Conservation (phyloP, 495 filamentous ascomycete species). For the Terfezia claveryi region DNA sequence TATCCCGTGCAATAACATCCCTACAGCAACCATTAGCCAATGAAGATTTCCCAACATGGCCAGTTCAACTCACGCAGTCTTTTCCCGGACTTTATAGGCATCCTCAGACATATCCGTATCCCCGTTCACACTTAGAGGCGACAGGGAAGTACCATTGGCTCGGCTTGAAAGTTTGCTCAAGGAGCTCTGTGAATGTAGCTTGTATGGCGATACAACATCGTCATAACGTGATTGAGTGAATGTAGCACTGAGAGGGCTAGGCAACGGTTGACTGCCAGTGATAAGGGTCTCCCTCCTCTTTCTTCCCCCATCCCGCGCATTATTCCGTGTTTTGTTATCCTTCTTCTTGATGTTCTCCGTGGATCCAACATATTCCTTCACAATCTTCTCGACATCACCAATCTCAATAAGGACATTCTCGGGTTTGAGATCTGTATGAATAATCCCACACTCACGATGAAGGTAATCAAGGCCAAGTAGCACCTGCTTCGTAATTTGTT, state of each 20-base stretch:
- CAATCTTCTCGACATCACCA: conserved; percentile 89
- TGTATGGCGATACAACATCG: conserved; percentile 24
- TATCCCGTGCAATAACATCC: conserved; percentile 72
- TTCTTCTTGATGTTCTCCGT: conserved; percentile 53
- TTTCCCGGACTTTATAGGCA: conserved; percentile 69
- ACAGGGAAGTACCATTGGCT: conserved; percentile 13
- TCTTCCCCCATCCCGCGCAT: conserved; percentile 59
- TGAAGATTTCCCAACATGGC: background rate
- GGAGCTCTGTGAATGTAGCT: conserved; percentile 46
- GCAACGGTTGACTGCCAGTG: conserved; percentile 88
- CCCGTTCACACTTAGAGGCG: conserved; percentile 17
- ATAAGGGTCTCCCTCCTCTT: conserved; percentile 74
- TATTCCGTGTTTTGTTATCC: conserved; percentile 36
- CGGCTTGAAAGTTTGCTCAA: conserved; percentile 41
- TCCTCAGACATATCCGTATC: conserved; percentile 31
- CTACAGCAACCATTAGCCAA: conserved; percentile 25
- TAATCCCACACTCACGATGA: conserved; percentile 94
- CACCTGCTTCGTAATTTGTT: conserved; percentile 97
- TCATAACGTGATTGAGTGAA: conserved; percentile 22
- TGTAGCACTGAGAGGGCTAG: conserved; percentile 44
- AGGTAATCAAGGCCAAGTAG: conserved; percentile 87
- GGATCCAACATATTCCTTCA: conserved; percentile 57
- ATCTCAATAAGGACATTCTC: conserved; percentile 99
- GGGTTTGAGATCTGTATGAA: conserved; percentile 93
- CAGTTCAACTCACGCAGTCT: conserved; percentile 54